Percentiles rank a stretch among this genome's conserved stretches.
Evolutionary conservation across 371 early-diverging fungal species (phyloP).

Genomic region (Mucor racemosus): DNA sequence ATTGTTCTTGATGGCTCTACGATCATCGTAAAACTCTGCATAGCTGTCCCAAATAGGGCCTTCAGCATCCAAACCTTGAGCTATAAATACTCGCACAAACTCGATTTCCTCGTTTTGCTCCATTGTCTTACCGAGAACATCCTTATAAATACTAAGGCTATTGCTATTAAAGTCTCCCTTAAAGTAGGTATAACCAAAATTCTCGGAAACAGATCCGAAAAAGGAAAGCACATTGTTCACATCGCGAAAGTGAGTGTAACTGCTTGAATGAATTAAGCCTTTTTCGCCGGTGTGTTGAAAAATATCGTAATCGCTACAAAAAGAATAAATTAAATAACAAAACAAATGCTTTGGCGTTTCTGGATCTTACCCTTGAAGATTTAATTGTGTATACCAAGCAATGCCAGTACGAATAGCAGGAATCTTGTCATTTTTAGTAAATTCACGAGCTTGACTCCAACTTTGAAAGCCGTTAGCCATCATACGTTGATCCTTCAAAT

Average conservation of each 20-base stretch:
- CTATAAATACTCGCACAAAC: conserved; percentile 37
- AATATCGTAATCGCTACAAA: conserved; percentile 56
- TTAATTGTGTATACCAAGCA: conserved; percentile 48
- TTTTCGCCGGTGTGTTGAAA: conserved; percentile 55
- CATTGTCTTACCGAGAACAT: conserved; percentile 43
- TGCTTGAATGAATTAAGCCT: conserved; percentile 60
- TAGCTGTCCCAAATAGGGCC: conserved; percentile 54
- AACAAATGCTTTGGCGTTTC: too few species aligned
- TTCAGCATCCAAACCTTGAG: conserved; percentile 45
- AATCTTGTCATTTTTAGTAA: conserved; percentile 36
- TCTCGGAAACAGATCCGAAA: conserved; percentile 60
- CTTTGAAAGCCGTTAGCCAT: conserved; percentile 65
- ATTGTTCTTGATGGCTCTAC: conserved; percentile 35
- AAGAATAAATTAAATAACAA: too few species aligned
- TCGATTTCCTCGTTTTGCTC: conserved; percentile 27
- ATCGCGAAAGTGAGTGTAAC: conserved; percentile 61
- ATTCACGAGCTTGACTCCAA: conserved; percentile 58
- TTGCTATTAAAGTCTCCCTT: conserved; percentile 49
- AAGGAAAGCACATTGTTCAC: conserved; percentile 42
- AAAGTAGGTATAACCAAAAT: conserved; percentile 62
- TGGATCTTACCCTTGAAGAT: conserved; percentile 50
- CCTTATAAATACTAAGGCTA: conserved; percentile 53
- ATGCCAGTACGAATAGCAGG: conserved; percentile 42
- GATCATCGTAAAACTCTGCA: conserved; percentile 42
- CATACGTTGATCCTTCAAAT: conserved; percentile 43